Conservation (phyloP, 768 basidiomycete species). For the Serpula lacrymans region DNA sequence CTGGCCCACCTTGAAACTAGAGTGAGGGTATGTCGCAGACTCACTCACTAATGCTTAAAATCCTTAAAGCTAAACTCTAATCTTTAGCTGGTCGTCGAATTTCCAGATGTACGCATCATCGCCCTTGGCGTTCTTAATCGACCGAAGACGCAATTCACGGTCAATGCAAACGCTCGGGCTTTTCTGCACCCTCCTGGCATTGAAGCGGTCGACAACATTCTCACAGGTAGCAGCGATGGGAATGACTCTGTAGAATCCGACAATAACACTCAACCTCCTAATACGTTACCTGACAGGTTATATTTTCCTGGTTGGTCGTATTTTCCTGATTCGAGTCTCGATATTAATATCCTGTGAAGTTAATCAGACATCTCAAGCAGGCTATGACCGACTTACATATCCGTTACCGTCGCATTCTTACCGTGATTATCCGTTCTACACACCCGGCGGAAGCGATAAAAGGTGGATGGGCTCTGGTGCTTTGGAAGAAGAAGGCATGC, state of each 20-base stretch:
- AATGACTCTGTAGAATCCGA: neutral
- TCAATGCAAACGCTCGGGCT: slow-evolving; percentile 66
- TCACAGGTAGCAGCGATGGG: no score
- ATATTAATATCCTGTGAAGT: no score
- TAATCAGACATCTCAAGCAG: no score
- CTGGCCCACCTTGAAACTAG: slow-evolving; percentile 64
- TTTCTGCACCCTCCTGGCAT: slow-evolving; percentile 72
- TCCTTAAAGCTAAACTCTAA: slow-evolving; percentile 1
- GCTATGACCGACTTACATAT: slow-evolving; percentile 43
- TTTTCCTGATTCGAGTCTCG: no score
- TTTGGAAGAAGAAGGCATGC: slow-evolving; percentile 54
- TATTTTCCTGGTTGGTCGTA: no score
- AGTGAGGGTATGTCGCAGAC: slow-evolving; percentile 48
- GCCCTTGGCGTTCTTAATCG: slow-evolving; percentile 64
- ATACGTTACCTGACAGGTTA: no score
- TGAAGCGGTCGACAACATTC: slow-evolving; percentile 23
- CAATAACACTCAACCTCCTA: neutral
- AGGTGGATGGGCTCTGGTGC: slow-evolving; percentile 55
- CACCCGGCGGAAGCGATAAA: slow-evolving; percentile 64
- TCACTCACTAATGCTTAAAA: slow-evolving; percentile 7
- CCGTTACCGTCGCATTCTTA: slow-evolving; percentile 58
- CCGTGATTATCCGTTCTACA: slow-evolving; percentile 68
- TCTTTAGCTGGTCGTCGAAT: slow-evolving; percentile 60
- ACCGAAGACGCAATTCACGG: slow-evolving; percentile 50
- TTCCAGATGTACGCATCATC: slow-evolving; percentile 70